Base-by-base conservation (phyloP, 495 filamentous ascomycete genomes). In the Letharia lupina region DNA sequence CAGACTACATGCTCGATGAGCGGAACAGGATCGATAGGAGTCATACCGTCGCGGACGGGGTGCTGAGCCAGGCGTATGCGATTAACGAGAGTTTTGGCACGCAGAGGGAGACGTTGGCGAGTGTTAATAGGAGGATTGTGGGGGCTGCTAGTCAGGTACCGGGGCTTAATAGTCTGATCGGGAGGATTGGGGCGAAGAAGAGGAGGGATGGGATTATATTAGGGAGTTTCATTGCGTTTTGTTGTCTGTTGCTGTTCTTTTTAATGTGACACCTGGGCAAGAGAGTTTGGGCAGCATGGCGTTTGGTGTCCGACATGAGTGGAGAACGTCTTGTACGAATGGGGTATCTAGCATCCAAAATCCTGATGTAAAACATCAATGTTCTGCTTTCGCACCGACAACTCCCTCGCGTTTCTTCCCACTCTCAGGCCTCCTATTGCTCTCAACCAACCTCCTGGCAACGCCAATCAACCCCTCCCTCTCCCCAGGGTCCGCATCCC, bases 1-100 rank as follows among this genome's bases (percentile, higher is more conserved):
- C 90, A 28, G 93, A 98, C 52, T 98, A 96, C 79, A 96, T 99
- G 92, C 83, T 98, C 28, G 90, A 90, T 70, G 94, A 99, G 83
- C 83, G 94, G 39, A 75, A 79, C 60, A 82, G 87, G 65, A 84
- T 99, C 71, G 95, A 99, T 69, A 83, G 89, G 71, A 93, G 89
- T 71, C 87, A 97, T 73, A 88, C 86, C 61, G 83, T 94, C 76
- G 89, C 90, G 48, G 94, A 99, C 73, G 87, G 86, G 63, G 92
- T 99, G 52, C 79, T 99, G 66, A 93, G 89, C 76, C 95, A 97
- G 82, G 94, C 94, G 37, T 98, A 99, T 79, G 92, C 93, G 31
- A 91, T 97, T 64, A 94, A 96, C 75, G 91, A 97, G 79, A 89
- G 82, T 70, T 98, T 99, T 74, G 84, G 84, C 18, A 67, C 90